These are phyloP conservation scores for Septoria petroselini DNA, from an alignment of 2,329 filamentous ascomycete genomes.

Conservation along the genomic window DNA sequence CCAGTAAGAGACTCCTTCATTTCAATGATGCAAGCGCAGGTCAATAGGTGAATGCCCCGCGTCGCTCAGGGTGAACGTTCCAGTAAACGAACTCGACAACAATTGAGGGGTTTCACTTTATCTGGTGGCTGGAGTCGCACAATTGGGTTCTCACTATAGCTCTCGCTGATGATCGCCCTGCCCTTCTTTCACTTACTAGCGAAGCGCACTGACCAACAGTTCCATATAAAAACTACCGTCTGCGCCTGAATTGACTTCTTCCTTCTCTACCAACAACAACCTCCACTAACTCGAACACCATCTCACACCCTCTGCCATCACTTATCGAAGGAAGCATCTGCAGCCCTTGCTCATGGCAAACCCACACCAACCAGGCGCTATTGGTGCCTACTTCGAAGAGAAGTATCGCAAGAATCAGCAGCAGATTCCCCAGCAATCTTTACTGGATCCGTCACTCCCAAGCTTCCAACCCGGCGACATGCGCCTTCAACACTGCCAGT, in stretches of 20 bases:
- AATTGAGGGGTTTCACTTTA: too few relatives aligned
- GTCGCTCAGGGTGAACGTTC: too few relatives aligned
- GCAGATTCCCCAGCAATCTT: not conserved
- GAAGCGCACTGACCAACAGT: not conserved
- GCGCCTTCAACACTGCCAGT: constrained; percentile 7
- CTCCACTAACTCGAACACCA: not conserved
- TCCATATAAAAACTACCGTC: not conserved
- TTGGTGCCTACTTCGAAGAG: not conserved
- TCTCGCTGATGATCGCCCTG: too few relatives aligned
- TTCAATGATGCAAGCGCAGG: too few relatives aligned
- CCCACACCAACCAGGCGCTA: constrained; percentile 3
- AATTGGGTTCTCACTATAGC: too few relatives aligned
- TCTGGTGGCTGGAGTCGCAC: too few relatives aligned
- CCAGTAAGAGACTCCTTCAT: too few relatives aligned
- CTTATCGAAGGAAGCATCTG: not conserved
- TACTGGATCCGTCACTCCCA: constrained; percentile 10
- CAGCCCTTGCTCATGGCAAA: not conserved
- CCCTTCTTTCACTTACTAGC: not conserved
- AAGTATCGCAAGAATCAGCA: not conserved
- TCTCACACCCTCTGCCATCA: not conserved
- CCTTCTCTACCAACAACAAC: not conserved
- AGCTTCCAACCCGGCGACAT: constrained; percentile 12
- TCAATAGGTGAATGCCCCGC: too few relatives aligned
- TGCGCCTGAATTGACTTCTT: not conserved
- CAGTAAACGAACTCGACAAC: too few relatives aligned